Percentiles rank a stretch among this genome's conserved stretches.
phyloP scores from a whole-genome alignment of 805 yeast genomes.

The Lipomyces japonicus region DNA sequence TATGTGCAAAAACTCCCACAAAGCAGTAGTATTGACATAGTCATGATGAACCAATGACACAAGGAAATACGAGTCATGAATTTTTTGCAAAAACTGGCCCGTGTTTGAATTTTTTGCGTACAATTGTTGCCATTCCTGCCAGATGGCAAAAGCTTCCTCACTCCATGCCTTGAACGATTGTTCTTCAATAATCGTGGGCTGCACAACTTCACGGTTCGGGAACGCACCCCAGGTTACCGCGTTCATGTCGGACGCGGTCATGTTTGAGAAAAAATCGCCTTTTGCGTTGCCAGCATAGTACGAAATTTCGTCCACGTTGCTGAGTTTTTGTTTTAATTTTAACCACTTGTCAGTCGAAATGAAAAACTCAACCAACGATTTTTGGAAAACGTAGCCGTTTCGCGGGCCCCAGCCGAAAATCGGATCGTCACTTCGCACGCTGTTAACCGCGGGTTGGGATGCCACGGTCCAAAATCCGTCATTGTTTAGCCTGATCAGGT shows the following conservation, averaged over 20 bases:
- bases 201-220: conserved; percentile 83
- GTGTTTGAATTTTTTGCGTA: conserved; percentile 55
- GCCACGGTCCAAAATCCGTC: conserved; percentile 75
- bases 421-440: conserved; percentile 70
- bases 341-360: conserved; percentile 72
- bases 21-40: conserved; percentile 62
- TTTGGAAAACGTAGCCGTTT: conserved; percentile 84
- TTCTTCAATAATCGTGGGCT: conserved; percentile 86
- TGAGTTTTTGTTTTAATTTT: conserved; percentile 52
- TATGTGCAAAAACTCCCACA: conserved; percentile 61
- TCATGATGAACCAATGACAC: conserved; percentile 89
- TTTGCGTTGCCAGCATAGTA: conserved; percentile 69
- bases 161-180: conserved; percentile 95
- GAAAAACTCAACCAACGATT: conserved; percentile 88
- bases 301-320: conserved; percentile 49
- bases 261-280: conserved; percentile 59
- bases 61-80: conserved; percentile 62
- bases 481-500: conserved; percentile 71
- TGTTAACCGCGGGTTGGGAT: conserved; percentile 93
- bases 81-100: conserved; percentile 56
- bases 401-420: conserved; percentile 98
- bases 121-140: conserved; percentile 88
- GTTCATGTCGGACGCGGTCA: conserved; percentile 41
- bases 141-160: conserved; percentile 87
- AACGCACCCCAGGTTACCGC: conserved; percentile 99